Conservation (phyloP, 192 early-diverging fungal genomes). For the Lunasporangiospora selenospora region DNA sequence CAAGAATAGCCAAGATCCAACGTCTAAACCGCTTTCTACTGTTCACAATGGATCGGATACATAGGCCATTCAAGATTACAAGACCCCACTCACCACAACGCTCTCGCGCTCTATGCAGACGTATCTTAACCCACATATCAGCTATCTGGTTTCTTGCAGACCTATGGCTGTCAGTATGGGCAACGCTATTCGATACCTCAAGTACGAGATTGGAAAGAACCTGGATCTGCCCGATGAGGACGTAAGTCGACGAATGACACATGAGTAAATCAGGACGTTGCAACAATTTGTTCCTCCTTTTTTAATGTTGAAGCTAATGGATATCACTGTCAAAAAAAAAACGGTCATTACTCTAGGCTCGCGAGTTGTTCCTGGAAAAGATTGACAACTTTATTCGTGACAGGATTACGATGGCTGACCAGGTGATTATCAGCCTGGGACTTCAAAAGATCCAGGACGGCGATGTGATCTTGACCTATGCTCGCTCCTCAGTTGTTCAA, state of each 20-base stretch:
- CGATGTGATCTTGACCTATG: conserved; percentile 92
- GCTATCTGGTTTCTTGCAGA: conserved; percentile 83
- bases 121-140: conserved; percentile 89
- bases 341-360: conserved; percentile 69
- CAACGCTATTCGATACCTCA: conserved; percentile 89
- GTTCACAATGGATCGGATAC: background rate
- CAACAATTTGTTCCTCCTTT: background rate
- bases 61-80: conserved; percentile 91
- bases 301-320: background rate
- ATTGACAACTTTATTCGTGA: conserved; percentile 94
- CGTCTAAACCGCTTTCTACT: background rate
- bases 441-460: conserved; percentile 91
- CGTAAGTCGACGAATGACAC: conserved; percentile 57
- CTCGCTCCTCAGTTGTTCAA: conserved; percentile 90
- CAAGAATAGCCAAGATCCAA: background rate
- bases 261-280: no score
- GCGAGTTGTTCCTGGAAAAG: conserved; percentile 65
- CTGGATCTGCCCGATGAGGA: conserved; percentile 85
- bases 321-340: background rate
- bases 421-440: conserved; percentile 79
- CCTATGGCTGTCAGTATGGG: conserved; percentile 94
- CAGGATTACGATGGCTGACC: conserved; percentile 83
- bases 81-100: conserved; percentile 80
- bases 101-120: conserved; percentile 82
- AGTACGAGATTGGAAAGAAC: conserved; percentile 84